Conservation (phyloP, 495 filamentous ascomycete genomes). For the Lentithecium fluviatile region DNA sequence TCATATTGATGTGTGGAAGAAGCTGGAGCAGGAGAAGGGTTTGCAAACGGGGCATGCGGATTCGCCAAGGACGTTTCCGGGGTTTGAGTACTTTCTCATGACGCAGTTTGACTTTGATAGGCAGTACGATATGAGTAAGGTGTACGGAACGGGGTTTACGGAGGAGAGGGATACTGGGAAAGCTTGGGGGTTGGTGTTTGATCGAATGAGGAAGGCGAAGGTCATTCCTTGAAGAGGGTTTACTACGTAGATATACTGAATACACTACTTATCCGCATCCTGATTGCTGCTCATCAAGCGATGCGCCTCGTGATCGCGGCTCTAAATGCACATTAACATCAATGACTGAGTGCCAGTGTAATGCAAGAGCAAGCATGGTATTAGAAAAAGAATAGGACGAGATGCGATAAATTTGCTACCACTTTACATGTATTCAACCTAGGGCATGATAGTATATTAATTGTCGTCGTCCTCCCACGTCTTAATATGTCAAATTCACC, state of each 20-base stretch:
- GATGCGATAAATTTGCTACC: no score
- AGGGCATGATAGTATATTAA: no score
- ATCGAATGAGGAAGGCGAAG: slow-evolving; percentile 38
- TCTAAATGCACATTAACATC: no score
- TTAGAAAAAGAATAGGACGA: no score
- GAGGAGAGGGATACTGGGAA: slow-evolving; percentile 36
- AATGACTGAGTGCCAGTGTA: no score
- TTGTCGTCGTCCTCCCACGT: background rate
- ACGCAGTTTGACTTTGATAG: slow-evolving; percentile 43
- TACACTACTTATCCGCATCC: no score
- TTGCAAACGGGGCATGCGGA: slow-evolving; percentile 40
- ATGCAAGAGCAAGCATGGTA: no score
- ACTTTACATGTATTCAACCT: no score
- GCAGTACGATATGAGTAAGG: slow-evolving; percentile 42
- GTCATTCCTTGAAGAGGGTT: slow-evolving; percentile 35
- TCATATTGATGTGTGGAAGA: slow-evolving; percentile 36
- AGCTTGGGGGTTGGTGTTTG: slow-evolving; percentile 39
- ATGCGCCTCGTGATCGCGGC: no score
- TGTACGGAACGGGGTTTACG: slow-evolving; percentile 37
- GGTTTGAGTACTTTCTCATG: slow-evolving; percentile 41
- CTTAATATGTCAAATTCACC: slow-evolving; percentile 44
- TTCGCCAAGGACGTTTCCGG: slow-evolving; percentile 32
- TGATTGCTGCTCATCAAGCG: no score
- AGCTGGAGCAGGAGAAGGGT: slow-evolving; percentile 36
- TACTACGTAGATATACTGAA: no score